phyloP scores from a whole-genome alignment of 768 basidiomycete species.

The Pilatotrama ljubarskyi region DNA sequence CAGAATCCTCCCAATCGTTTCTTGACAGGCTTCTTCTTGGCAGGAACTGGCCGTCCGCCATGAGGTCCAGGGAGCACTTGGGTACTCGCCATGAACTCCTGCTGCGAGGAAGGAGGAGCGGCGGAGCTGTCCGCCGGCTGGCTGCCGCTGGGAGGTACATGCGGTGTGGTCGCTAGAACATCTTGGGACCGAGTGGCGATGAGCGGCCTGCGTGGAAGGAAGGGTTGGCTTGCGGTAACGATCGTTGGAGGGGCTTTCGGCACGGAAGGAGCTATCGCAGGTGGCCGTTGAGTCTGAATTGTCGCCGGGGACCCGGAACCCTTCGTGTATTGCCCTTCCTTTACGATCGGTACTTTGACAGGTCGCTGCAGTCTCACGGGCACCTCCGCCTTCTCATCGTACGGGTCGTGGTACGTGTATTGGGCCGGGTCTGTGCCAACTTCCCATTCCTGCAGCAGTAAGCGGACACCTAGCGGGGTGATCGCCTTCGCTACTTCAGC shows the following conservation, averaged over 20 bases:
- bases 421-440: constrained; percentile 50
- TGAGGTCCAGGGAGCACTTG: constrained; percentile 71
- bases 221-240: constrained; percentile 15
- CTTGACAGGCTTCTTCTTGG: constrained; percentile 60
- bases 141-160: constrained; percentile 8
- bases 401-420: constrained; percentile 58
- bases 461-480: constrained; percentile 51
- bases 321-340: constrained; percentile 1
- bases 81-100: constrained; percentile 58
- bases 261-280: constrained; percentile 35
- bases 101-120: constrained; percentile 39
- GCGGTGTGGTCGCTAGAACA: not conserved
- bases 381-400: constrained; percentile 31
- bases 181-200: constrained; percentile 23
- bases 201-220: constrained; percentile 12
- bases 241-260: constrained; percentile 26
- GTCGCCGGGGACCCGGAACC: not conserved
- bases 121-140: constrained; percentile 21
- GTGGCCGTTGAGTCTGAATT: constrained; percentile 38
- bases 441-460: constrained; percentile 71
- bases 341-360: not conserved
- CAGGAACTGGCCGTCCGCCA: constrained; percentile 55
- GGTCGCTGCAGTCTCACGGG: not conserved
- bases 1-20: constrained; percentile 79
- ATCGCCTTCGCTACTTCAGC: constrained; percentile 16